Evolutionary conservation across 306 rosid genomes (phyloP).

Genomic region (Cucurbita pepo): DNA sequence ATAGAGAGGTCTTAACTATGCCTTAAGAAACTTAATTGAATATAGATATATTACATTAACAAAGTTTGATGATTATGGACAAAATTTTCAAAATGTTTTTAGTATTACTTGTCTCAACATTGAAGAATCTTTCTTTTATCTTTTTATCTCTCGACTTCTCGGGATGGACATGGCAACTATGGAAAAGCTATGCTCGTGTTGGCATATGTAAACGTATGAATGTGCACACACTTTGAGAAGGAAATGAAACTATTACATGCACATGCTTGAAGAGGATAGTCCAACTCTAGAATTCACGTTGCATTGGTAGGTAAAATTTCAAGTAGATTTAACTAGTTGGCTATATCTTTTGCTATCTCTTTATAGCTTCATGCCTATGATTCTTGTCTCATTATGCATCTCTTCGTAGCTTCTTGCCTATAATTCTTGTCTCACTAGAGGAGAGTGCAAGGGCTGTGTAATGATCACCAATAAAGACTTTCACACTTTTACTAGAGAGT

Average conservation of each 20-base stretch:
- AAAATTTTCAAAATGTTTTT: background rate
- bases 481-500: background rate
- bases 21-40: too few species aligned
- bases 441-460: background rate
- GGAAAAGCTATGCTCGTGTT: too few species aligned
- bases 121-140: too few species aligned
- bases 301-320: background rate
- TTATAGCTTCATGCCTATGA: background rate
- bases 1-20: too few species aligned
- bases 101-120: background rate
- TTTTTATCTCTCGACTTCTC: too few species aligned
- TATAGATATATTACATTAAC: too few species aligned
- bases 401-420: background rate
- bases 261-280: too few species aligned
- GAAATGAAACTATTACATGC: background rate
- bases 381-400: too few species aligned
- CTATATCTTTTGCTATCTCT: background rate
- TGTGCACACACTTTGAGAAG: background rate
- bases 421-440: background rate
- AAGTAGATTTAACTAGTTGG: background rate
- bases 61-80: background rate
- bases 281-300: background rate
- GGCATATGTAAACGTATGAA: too few species aligned
- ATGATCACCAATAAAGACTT: background rate
- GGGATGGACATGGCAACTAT: too few species aligned